Evolutionary conservation across 768 basidiomycete genomes (phyloP).

Genomic region (Amanita thiersii): DNA sequence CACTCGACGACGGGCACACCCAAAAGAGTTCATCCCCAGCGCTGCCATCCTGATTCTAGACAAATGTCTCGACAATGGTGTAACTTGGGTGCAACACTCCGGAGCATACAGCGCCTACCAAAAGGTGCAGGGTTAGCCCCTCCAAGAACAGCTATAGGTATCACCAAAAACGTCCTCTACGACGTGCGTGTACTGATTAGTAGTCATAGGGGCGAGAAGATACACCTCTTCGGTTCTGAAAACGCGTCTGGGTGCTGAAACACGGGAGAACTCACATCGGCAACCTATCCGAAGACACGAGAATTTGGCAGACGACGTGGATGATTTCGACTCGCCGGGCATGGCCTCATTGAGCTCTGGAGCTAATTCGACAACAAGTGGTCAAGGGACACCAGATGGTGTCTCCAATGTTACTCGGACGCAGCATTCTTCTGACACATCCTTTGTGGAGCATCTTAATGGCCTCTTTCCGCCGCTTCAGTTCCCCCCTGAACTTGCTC

Average conservation of each 20-base stretch:
- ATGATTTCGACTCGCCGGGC: constrained; percentile 5
- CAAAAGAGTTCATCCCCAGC: background rate
- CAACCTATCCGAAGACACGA: constrained; percentile 8
- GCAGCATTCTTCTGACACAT: background rate
- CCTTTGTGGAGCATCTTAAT: constrained; percentile 48
- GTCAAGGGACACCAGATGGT: background rate
- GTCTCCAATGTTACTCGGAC: too few relatives aligned
- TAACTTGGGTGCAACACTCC: constrained; percentile 18
- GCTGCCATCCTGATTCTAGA: background rate
- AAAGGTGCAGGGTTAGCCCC: constrained; percentile 12
- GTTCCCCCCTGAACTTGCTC: constrained; percentile 65
- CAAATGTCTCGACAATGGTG: constrained; percentile 23
- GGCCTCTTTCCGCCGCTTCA: constrained; percentile 55
- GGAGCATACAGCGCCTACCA: constrained; percentile 9
- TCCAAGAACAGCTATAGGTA: constrained; percentile 9
- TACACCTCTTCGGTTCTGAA: constrained; percentile 21
- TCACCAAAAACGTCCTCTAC: constrained; percentile 3
- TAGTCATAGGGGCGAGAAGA: constrained; percentile 14
- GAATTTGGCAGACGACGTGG: constrained; percentile 4
- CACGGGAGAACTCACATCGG: constrained; percentile 4
- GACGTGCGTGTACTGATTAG: constrained; percentile 1
- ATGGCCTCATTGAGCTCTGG: constrained; percentile 4
- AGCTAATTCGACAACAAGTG: background rate
- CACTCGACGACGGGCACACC: too few relatives aligned
- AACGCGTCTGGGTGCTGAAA: constrained; percentile 13